Conservation (phyloP, 495 filamentous ascomycete species). For the Immersiella caudata region DNA sequence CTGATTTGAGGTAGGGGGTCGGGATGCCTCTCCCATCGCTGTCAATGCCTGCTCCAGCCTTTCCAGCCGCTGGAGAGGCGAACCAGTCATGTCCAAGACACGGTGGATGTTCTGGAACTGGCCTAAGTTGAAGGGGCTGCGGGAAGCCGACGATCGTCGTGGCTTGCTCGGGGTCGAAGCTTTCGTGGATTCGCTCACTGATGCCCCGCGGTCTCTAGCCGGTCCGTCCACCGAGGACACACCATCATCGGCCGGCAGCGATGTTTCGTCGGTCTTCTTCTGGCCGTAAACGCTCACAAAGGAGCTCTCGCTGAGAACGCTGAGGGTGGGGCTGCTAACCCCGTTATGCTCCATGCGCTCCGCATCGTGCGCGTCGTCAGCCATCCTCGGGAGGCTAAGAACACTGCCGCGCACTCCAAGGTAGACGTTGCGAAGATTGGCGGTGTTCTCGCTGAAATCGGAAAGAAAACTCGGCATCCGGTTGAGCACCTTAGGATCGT, state of each 20-base stretch:
- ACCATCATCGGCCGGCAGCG: conserved; percentile 29
- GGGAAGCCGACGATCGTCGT: conserved; percentile 26
- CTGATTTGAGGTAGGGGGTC: conserved; percentile 28
- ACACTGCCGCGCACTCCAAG: conserved; percentile 51
- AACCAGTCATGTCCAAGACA: conserved; percentile 39
- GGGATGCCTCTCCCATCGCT: conserved; percentile 27
- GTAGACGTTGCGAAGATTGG: conserved; percentile 68
- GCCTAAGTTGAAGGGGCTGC: conserved; percentile 23
- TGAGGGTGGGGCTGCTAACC: conserved; percentile 66
- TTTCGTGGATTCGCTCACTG: conserved; percentile 26
- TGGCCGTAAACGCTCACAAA: conserved; percentile 69
- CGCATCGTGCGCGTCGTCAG: conserved; percentile 41
- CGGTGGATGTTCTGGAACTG: conserved; percentile 48
- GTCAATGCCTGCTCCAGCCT: conserved; percentile 35
- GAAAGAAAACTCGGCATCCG: conserved; percentile 71
- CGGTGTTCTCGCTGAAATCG: conserved; percentile 62
- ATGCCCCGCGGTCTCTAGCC: conserved; percentile 15
- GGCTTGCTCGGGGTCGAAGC: conserved; percentile 23
- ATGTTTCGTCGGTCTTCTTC: conserved; percentile 32
- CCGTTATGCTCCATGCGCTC: conserved; percentile 35
- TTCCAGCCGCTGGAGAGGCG: conserved; percentile 48
- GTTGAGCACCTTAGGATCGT: conserved; percentile 37
- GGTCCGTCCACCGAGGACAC: conserved; percentile 36
- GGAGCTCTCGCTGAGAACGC: conserved; percentile 78
- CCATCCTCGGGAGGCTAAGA: conserved; percentile 43